A percentile compares a stretch with the other conserved stretches of the same genome.
These are phyloP conservation scores for Penicillium paradoxum DNA, from an alignment of 495 filamentous ascomycete species.

Conservation along the genomic window DNA sequence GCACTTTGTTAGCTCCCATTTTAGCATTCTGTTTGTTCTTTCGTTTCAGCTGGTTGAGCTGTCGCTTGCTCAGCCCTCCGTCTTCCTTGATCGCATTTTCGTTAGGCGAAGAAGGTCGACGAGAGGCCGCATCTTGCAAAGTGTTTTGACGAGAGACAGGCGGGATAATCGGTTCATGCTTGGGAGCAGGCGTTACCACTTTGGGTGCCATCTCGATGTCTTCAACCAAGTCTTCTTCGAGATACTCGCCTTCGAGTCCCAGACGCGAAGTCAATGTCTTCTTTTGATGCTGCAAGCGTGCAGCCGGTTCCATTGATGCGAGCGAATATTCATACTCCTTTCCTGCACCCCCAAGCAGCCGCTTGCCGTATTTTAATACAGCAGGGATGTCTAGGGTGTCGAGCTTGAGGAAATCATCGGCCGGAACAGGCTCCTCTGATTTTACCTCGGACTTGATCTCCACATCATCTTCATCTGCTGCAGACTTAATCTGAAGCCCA, in stretches of 20 bases:
- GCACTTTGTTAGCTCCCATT: conserved; percentile 80
- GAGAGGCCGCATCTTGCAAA: conserved; percentile 33
- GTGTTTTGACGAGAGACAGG: conserved; percentile 43
- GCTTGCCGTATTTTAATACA: conserved; percentile 75
- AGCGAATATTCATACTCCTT: conserved; percentile 80
- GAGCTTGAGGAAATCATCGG: conserved; percentile 60
- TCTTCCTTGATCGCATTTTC: conserved; percentile 57
- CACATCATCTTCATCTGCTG: conserved; percentile 45
- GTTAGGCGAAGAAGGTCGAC: conserved; percentile 46
- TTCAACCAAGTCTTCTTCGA: conserved; percentile 74
- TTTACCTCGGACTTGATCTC: conserved; percentile 45
- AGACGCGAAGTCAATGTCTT: conserved; percentile 78
- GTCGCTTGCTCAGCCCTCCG: conserved; percentile 74
- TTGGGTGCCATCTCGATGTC: conserved; percentile 54
- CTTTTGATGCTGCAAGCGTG: conserved; percentile 79
- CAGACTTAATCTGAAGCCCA: conserved; percentile 45
- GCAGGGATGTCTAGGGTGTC: conserved; percentile 70
- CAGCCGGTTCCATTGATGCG: conserved; percentile 72
- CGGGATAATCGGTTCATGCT: conserved; percentile 37
- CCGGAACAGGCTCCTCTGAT: conserved; percentile 22
- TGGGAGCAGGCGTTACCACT: conserved; percentile 39
- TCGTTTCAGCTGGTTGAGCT: conserved; percentile 89
- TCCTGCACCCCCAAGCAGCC: conserved; percentile 72
- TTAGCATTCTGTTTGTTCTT: conserved; percentile 82
- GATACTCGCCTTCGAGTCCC: conserved; percentile 77